phyloP scores from a whole-genome alignment of 306 rosid species.

The Quercus agrifolia region DNA sequence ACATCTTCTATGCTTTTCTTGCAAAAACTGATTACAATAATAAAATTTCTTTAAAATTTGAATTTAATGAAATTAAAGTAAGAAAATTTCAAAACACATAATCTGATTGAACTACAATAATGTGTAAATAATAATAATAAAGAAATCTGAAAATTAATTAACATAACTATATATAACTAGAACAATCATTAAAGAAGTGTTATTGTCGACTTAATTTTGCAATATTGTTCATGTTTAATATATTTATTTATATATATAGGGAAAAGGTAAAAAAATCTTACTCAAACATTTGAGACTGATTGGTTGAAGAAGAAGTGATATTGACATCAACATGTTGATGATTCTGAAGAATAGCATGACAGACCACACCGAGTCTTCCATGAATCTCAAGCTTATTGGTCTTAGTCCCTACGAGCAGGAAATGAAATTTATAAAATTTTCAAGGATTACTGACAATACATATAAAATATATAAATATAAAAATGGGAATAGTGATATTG shows the following conservation, averaged over 20 bases:
- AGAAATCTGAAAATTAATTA: too few species aligned
- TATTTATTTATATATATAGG: too few species aligned
- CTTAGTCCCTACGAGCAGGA: slow-evolving; percentile 25
- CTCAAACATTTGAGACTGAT: slow-evolving; percentile 49
- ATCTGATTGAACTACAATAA: too few species aligned
- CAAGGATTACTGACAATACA: background rate
- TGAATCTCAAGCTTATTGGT: slow-evolving; percentile 65
- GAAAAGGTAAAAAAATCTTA: slow-evolving; percentile 14
- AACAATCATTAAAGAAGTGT: too few species aligned
- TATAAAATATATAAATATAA: too few species aligned
- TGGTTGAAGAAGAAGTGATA: slow-evolving; percentile 14
- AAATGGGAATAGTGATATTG: too few species aligned
- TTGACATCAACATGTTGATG: background rate
- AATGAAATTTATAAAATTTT: background rate
- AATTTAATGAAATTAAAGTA: background rate
- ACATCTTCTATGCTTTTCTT: slow-evolving; percentile 37
- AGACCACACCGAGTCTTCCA: slow-evolving; percentile 54
- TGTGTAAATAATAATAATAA: too few species aligned
- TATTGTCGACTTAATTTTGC: too few species aligned
- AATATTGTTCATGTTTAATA: too few species aligned
- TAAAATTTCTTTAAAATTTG: too few species aligned
- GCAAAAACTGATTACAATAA: slow-evolving; percentile 43
- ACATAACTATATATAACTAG: too few species aligned
- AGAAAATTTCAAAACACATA: too few species aligned
- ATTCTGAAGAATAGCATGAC: slow-evolving; percentile 54